A percentile compares a stretch with the other conserved stretches of the same genome.
Conservation (phyloP, 2,329 filamentous ascomycete species). For the Nannizziopsis arthrosporioides region DNA sequence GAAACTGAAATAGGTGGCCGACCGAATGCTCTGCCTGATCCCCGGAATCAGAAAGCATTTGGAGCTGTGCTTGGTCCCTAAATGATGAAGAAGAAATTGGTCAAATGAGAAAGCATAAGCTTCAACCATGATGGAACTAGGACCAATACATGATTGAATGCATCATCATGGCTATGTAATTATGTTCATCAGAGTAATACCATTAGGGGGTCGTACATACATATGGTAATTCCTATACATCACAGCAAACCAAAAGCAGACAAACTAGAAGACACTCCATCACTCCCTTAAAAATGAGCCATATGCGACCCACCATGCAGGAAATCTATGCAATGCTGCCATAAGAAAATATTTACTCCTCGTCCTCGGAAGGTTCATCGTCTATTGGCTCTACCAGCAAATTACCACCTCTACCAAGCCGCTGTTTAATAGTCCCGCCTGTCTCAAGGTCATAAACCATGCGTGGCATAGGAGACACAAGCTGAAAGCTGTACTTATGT, state of each 20-base stretch:
- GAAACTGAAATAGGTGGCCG: constrained; percentile 40
- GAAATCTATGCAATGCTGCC: neutral
- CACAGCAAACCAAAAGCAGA: neutral
- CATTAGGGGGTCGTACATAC: neutral
- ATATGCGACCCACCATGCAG: constrained; percentile 1
- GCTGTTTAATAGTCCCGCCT: constrained; percentile 55
- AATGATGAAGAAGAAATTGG: no score
- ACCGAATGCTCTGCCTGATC: constrained; percentile 33
- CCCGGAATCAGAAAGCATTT: no score
- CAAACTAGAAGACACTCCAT: neutral
- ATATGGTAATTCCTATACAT: neutral
- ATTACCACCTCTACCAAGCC: constrained; percentile 73
- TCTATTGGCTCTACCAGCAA: constrained; percentile 68
- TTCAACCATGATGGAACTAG: neutral
- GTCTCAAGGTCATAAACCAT: constrained; percentile 62
- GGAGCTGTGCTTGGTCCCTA: no score
- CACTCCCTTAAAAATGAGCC: constrained; percentile 1
- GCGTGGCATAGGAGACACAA: constrained; percentile 77
- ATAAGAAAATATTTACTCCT: constrained; percentile 9
- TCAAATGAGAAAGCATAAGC: no score
- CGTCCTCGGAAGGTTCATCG: constrained; percentile 36
- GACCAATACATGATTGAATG: neutral
- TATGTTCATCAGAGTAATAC: neutral
- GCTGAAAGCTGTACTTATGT: constrained; percentile 72
- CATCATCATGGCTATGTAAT: neutral